These are phyloP conservation scores for Sphagnum magellanicum DNA, from an alignment of 228 moss, liverwort and hornwort species.

Conservation along the genomic window DNA sequence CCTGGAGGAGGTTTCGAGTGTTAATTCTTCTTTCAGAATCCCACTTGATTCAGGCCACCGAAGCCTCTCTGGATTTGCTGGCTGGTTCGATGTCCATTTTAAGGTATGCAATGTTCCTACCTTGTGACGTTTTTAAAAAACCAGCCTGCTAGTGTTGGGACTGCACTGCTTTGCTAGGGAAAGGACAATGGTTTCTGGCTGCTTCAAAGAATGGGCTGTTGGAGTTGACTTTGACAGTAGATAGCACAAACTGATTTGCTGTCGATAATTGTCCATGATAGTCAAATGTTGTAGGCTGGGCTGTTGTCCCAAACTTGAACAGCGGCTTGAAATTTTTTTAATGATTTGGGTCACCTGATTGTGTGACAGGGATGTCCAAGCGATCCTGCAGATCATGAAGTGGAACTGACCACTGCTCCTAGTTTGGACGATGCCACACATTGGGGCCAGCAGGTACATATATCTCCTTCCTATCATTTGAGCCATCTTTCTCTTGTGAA, in stretches of 20 bases:
- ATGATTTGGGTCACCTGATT: not conserved
- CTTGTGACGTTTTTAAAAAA: not conserved
- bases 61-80: slow-evolving; percentile 78
- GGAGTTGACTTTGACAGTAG: not conserved
- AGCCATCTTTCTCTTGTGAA: no score
- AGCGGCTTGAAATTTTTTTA: no score
- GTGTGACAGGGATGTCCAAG: slow-evolving; percentile 61
- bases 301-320: no score
- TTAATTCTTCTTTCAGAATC: slow-evolving; percentile 49
- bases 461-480: not conserved
- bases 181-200: no score
- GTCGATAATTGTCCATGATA: no score
- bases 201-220: not conserved
- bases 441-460: slow-evolving; percentile 89
- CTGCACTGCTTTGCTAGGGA: no score
- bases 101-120: slow-evolving; percentile 35
- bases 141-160: not conserved
- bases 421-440: slow-evolving; percentile 83
- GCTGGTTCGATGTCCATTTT: slow-evolving; percentile 97
- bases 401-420: slow-evolving; percentile 86
- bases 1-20: slow-evolving; percentile 59
- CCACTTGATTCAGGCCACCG: slow-evolving; percentile 46
- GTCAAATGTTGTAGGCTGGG: no score
- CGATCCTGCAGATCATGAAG: slow-evolving; percentile 66
- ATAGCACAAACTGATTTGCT: no score